Base-by-base conservation (phyloP, 2,329 filamentous ascomycete species). In the Trichoderma harzianum region DNA sequence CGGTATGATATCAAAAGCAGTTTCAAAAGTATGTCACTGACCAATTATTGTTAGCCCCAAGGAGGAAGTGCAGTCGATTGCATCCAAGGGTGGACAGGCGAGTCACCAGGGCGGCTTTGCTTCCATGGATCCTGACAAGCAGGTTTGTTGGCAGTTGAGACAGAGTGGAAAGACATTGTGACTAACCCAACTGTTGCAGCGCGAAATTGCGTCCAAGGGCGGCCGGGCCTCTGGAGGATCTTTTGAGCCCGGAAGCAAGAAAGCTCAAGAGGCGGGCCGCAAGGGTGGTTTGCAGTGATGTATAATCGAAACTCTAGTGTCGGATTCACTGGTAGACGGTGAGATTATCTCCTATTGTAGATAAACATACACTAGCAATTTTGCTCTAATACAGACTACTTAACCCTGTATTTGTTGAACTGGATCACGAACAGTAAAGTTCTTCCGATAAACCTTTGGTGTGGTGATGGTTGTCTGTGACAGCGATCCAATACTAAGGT, bases 181-280 rank as follows among this genome's bases (percentile, higher is more conserved):
- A 14, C 10, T 51, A 14, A 51, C n/a, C 1, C 1, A 8, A 2
- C 3, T n/a, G 1, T 73, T 74, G 24, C 34, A 88, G 86, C 80
- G 81, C 24, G 83, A 88, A 1, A 88, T 89, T 72, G 87, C 87
- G 2, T 89, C 87, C 12, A 81, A 83, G 77, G 87, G 87, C 11
- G 87, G 86, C 5, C 80, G 88, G 66, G 84, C 85, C 0, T 88
- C 86, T 0, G 81, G 82, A 43, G 86, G 87, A 5, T 86, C 83
- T 3, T 89, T 89, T 69, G 84, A 88, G 75, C 82, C 83, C 0
- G 85, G 87, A 7, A 86, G 84, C 62, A 83, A 86, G 77, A 83
- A 81, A 72, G 86, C 86, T 2, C 83, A 80, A 62, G 86, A 88
- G 77, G 86, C 87, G 21, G 87, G 87, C 3, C 80, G 81, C 36